Evolutionary conservation across 768 basidiomycete genomes (phyloP), one percentile per base, ranked within the genome.

Genomic region (Boletus tomentosulus): DNA sequence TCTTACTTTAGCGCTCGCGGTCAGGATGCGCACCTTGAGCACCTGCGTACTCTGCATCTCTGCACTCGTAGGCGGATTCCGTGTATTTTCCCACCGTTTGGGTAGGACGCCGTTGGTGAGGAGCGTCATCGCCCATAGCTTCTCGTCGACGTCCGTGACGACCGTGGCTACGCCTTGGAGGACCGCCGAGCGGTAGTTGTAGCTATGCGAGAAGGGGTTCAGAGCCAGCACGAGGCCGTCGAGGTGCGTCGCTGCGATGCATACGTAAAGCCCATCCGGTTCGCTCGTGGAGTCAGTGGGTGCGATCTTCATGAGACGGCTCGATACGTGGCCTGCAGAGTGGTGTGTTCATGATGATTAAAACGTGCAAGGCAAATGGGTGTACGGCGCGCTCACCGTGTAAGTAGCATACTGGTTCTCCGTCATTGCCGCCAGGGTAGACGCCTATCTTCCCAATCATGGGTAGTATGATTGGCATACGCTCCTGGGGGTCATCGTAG

Each of bases 271-370:
- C 22, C 51, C 59, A 3, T 58, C 48, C 2, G 44, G 41, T 35
- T 50, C 58, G 1, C 3, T 25, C 27, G 24, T 19, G 24, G 22
- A 44, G 4, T 41, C 10, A 9, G 43, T 10, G 3, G 55, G 11
- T 0, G 63, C 46, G 39, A 66, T 50, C 52, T 66, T 65, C 64
- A 66, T 66, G 22, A 65, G 65, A 27, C 64, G 61, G 25, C 65
- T 65, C 12, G 64, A 66, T 3, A 48, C 30, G 42, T 65, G 52
- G 6, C 64, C 64, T 66, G 39, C 25, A 27, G 12, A 16, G 42
- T 16, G 6, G 24, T 1, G 9, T 3, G 24, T 33, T 46, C 6
- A 38, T 42, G 37, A 35, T 10, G 16, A 46, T 55, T 31, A 13
- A 27, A 19, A 48, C 5, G 16, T 25, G 31, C 34, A 5, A 7